Conservation (phyloP, 345 rosid species). For the Eutrema yunnanense region DNA sequence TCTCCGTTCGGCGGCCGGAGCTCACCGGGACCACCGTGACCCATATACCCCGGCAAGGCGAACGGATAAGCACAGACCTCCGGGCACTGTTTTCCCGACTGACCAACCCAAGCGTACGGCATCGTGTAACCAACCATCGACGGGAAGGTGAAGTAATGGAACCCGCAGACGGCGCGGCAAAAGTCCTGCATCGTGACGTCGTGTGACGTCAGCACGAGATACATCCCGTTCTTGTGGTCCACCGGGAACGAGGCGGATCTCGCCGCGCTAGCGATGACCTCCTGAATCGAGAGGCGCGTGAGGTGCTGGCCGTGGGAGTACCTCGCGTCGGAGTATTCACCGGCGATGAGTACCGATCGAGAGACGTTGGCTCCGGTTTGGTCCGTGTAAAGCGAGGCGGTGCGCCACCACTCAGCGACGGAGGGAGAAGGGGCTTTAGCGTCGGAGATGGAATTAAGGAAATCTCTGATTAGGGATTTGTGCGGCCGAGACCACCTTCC, state of each 20-base stretch:
- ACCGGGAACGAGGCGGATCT: slow-evolving; percentile 67
- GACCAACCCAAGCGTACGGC: slow-evolving; percentile 98
- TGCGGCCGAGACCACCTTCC: slow-evolving; percentile 65
- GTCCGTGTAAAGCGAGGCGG: slow-evolving; percentile 83
- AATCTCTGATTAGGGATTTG: slow-evolving; percentile 66
- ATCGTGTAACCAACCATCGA: slow-evolving; percentile 94
- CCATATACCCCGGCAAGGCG: slow-evolving; percentile 89
- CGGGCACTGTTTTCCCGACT: slow-evolving; percentile 78
- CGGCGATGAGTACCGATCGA: slow-evolving; percentile 52
- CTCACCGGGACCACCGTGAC: slow-evolving; percentile 53
- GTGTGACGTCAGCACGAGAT: slow-evolving; percentile 61
- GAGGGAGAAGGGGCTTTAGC: slow-evolving; percentile 40
- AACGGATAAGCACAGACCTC: slow-evolving; percentile 95
- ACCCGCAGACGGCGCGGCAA: slow-evolving; percentile 94
- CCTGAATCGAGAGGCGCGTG: slow-evolving; percentile 78
- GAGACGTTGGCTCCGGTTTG: slow-evolving; percentile 96
- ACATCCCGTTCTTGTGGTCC: slow-evolving; percentile 84
- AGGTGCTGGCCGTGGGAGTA: slow-evolving; percentile 61
- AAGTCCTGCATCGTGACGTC: slow-evolving; percentile 85
- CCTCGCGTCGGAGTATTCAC: slow-evolving; percentile 50
- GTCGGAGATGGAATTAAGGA: slow-evolving; percentile 70
- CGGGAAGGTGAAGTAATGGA: slow-evolving; percentile 95
- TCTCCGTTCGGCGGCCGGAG: slow-evolving; percentile 76
- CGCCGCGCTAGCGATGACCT: slow-evolving; percentile 65
- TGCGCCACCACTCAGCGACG: slow-evolving; percentile 90